Base-by-base conservation (phyloP, 495 filamentous ascomycete genomes). In the Chaetomium tenue region DNA sequence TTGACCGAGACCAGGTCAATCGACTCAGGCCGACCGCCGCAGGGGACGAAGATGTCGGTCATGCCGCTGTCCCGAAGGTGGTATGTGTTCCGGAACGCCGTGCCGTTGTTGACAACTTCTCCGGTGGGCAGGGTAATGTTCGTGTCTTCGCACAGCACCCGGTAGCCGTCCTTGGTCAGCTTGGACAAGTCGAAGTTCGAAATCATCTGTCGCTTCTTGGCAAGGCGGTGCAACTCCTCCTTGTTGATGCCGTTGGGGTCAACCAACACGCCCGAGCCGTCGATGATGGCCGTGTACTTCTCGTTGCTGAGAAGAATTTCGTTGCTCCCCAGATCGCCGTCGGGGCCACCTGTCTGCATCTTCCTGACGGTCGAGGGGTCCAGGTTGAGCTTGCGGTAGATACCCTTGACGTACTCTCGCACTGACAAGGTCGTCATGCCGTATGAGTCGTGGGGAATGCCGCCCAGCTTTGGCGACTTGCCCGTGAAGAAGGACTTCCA, bases 401-500 rank as follows among this genome's bases (percentile, higher is more conserved):
- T 98, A 52, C 94, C 94, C 60, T 91, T 87, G 58, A 98, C 88
- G 66, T 93, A 98, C 75, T 98, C 92, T 47, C 94, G 90, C 26
- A 98, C 94, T 12, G 93, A 97, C 58, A 97, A 76, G 1, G 94
- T 98, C 11, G 94, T 98, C 94, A 98, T 98, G 75, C 94, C 94
- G 74, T 98, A 98, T 16, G 79, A 76, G 70, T 98, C 94, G 75
- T 98, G 94, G 5, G 94, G 94, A 64, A 98, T 98, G 71, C 94
- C 94, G 54, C 94, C 94, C 47, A 98, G 82, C 76, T 88, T 93
- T 26, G 94, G 94, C 69, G 90, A 95, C 83, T 98, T 98, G 71
- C 94, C 94, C 3, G 94, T 98, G 82, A 98, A 98, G 86, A 98
- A 98, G 0, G 95, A 98, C 80, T 98, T 98, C 94, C 94, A 98